Evolutionary conservation across 1,284 basidiomycete genomes (phyloP), one percentile per base, ranked within the genome.

Genomic region (Termitomyces sp.): DNA sequence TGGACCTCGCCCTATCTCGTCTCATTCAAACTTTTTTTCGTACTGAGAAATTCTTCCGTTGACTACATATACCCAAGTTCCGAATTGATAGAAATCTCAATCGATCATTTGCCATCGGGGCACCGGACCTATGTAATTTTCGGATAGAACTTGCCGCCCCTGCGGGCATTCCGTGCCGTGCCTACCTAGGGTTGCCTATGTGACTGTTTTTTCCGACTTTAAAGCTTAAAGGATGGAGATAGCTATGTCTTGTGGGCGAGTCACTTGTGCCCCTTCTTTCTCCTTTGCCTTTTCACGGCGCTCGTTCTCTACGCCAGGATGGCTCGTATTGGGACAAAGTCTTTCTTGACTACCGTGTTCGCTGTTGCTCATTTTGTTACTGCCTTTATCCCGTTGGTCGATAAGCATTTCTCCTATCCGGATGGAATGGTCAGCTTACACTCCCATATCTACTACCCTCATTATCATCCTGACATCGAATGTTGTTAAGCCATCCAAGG

Each of bases 401-500:
- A 57, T 16, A 67, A 66, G 43, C 60, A 54, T 30, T 65, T 59
- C 41, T 50, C 61, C 1, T 66, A 65, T 47, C 66, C 64, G 4
- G 40, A 57, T 37, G 62, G 60, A 38, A 61, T 68, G 38, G 60
- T 62, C 7, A 46, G 60, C 55, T 13, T 37, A 14, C 16, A 19
- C 33, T 38, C 9, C 11, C 10, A 4, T 42, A 14, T 39, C 26
- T 34, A 14, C 26, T 34, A 14, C 5, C 13, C 13, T 21, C 16
- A 55, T 24, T 64, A 63, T 19, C 19, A 30, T 46, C n/a, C 21
- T 40, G 11, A 39, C 26, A 7, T 46, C 19, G 26, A 14, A 14
- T 35, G 30, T 31, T 39, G 11, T 34, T 18, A 47, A 72, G 70
- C 70, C 70, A 1, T 66, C 67, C 47, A 59, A 67, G 57, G 69